Evolutionary conservation across 257 asterid species (phyloP), one percentile per base, ranked within the genome.

Genomic region (Salvia splendens): DNA sequence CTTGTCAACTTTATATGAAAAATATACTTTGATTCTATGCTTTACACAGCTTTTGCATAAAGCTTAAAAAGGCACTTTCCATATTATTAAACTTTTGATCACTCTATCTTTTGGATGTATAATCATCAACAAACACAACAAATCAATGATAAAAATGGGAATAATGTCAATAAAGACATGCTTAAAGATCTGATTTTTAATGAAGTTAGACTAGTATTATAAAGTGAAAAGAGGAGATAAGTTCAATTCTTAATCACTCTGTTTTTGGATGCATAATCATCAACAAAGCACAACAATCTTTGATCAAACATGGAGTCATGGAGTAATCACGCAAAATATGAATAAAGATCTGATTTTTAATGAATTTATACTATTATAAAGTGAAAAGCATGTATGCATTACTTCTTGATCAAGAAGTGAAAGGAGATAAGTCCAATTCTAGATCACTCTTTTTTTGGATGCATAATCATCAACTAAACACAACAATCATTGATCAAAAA

Each of bases 21-120:
- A 73, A 60, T 55, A 51, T 28, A 66, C 66, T 24, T 43, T 50
- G 38, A 17, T 43, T 12, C 7, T 11, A 47, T 64, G 63, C 72
- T 73, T 69, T 61, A 50, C 54, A 12, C 64, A 55, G 45, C 55
- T 45, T 54, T 64, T 64, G 12, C 77, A 73, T 64, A 72, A 64
- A 55, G 77, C 75, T 69, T 58, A 1, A 2, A 24, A 56, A 75
- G 50, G 65, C 52, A 58, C 73, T 55, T 65, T 57, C n/a, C 48
- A 60, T 32, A 57, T 40, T 64, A 51, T 32, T 5, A 45, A 17
- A 74, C 53, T 54, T 53, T 40, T 16, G 30, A 24, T 38, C 50
- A 43, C 51, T 24, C 30, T 24, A 24, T 17, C 30, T 24, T 24
- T 24, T 24, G 24, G 24, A 20, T 20, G 24, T 20, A 20, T 20